A percentile compares a stretch with the other conserved stretches of the same genome.
phyloP scores from a whole-genome alignment of 73 alveolate genomes.

The Paramecium primaurelia region DNA sequence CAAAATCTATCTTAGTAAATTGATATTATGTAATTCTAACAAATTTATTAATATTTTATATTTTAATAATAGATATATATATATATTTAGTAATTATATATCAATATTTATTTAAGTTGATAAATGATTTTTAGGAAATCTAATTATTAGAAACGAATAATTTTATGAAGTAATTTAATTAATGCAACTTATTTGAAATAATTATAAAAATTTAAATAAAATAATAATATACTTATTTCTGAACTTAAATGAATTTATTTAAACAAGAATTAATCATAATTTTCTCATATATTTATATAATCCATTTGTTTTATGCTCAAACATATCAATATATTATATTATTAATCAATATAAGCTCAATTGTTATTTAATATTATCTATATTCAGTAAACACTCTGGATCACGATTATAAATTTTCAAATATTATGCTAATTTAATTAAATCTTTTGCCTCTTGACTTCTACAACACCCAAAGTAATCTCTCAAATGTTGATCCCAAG shows the following conservation, averaged over 20 bases:
- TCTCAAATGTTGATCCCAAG: slow-evolving; percentile 27
- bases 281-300: background rate
- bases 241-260: too few relatives aligned
- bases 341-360: background rate
- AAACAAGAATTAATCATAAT: too few relatives aligned
- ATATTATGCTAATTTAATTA: background rate
- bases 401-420: background rate
- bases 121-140: too few relatives aligned
- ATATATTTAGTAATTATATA: too few relatives aligned
- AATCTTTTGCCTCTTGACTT: background rate
- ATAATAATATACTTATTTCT: too few relatives aligned
- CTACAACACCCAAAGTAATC: background rate
- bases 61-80: too few relatives aligned
- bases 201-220: too few relatives aligned
- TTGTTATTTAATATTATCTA: background rate
- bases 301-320: background rate
- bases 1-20: background rate
- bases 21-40: background rate
- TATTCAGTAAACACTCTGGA: background rate
- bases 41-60: too few relatives aligned
- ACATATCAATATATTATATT: background rate
- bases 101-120: background rate
- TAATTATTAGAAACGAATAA: too few relatives aligned
- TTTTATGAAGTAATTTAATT: too few relatives aligned
- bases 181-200: too few relatives aligned